These are phyloP conservation scores for Flaveria sonorensis DNA, from an alignment of 129 eudicot genomes.

Conservation along the genomic window DNA sequence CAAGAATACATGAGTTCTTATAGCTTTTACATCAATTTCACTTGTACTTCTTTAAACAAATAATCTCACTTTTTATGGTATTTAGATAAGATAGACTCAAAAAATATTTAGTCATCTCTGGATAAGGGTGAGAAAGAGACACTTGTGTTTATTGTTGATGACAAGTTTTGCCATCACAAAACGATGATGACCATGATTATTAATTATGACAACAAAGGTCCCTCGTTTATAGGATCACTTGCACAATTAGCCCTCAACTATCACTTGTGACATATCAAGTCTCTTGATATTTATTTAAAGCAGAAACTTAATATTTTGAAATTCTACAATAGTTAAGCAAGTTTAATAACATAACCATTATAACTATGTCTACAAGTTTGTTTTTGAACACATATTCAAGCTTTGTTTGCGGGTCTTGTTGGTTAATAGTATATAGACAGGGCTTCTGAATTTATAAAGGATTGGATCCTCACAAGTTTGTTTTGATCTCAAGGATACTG, in stretches of 20 bases:
- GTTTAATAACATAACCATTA: neutral
- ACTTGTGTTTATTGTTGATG: conserved; percentile 9
- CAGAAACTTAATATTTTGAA: too few species aligned
- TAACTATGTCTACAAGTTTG: neutral
- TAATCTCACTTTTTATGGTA: neutral
- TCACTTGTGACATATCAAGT: neutral
- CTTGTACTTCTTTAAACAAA: neutral
- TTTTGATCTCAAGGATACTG: too few species aligned
- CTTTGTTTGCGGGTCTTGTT: too few species aligned
- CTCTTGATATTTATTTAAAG: too few species aligned
- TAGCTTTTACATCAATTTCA: neutral
- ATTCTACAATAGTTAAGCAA: too few species aligned
- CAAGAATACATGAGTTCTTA: neutral
- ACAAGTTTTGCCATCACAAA: conserved; percentile 31
- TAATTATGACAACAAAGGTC: conserved; percentile 3
- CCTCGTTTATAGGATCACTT: neutral
- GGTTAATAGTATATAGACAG: too few species aligned
- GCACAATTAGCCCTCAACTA: conserved; percentile 11
- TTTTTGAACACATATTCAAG: too few species aligned
- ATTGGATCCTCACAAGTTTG: too few species aligned
- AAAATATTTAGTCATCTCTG: neutral
- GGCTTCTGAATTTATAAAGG: too few species aligned
- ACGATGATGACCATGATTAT: neutral
- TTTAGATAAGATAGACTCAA: neutral
- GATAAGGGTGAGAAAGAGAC: conserved; percentile 22